Evolutionary conservation across 2,329 filamentous ascomycete genomes (phyloP), one percentile per base, ranked within the genome.

Genomic region (Mycosphaerella sp.): DNA sequence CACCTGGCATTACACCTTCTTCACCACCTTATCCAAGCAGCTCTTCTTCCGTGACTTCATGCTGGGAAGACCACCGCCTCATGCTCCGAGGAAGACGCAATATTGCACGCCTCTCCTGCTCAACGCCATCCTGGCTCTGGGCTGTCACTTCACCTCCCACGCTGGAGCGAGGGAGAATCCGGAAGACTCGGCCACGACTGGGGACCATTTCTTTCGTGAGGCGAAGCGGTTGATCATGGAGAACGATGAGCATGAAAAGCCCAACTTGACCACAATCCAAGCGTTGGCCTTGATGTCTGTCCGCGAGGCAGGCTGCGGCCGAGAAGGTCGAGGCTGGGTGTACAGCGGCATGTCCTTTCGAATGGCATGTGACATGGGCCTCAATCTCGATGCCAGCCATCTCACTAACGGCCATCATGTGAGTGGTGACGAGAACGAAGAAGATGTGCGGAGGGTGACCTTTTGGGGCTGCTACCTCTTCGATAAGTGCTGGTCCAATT

Each of bases 391-490:
- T 66, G 81, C 86, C 1, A 81, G 82, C 14, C 82, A 82, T 7
- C 78, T 89, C 55, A 79, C 80, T 6, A 73, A 74, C 6, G 77
- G 69, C 56, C 71, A 68, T 39, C 59, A 59, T 21, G 54, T 64
- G 45, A 65, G 62, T 40, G 64, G 74, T n/a, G 83, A 84, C 57
- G 89, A 95, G 54, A 80, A 87, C 45, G 92, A 96, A 69, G 81
- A 95, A 39, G 93, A 98, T 72, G 91, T 90, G 2, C 80, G 93
- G 39, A 80, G 88, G 50, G 85, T 97, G 41, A 97, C 93, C 0
- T 97, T 96, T 67, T 97, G 93, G 93, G 93, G 93, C 6, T 96
- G 91, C 69, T 97, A 93, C 70, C 74, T 95, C n/a, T 95, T 97
- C 69, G 93, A 98, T 75, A 97, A 96, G 78, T 95, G 89, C 70